Base-by-base conservation (phyloP, 306 rosid species). In the Styphnolobium japonicum region DNA sequence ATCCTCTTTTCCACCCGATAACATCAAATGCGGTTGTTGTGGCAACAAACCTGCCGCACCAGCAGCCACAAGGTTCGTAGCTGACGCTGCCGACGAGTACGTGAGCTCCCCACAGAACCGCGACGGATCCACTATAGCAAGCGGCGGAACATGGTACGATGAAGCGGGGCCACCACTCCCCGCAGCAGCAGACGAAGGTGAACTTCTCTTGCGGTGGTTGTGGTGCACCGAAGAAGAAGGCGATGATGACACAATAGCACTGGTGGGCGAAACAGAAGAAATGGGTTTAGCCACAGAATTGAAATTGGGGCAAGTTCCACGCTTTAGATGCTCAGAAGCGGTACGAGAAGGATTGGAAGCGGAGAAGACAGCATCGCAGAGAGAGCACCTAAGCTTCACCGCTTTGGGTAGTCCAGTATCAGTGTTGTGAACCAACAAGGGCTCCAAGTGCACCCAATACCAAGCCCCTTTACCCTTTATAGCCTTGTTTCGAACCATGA, bases 381-480 rank as follows among this genome's bases (percentile, higher is more conserved):
- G 21, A 18, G 85, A 77, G 71, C 96, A 91, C 23, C 91, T 79
- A 49, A 91, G 96, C 80, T 91, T 91, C 21, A 91, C 96, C 40
- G 96, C 93, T 29, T 91, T 89, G 18, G 96, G 93, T 3, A 87
- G 48, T 0, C 91, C 93, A 3, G 90, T 87, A 36, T 91, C 96
- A 51, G 87, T 4, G 83, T 87, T 75, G 36, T 80, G 88, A 39
- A 87, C 83, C 75, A 91, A 82, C 23, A 91, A 25, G 70, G 96
- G 96, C 80, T 91, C 96, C 34, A 91, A 66, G 88, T 89, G 96
- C 12, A 82, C 86, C 96, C 96, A 91, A 68, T 91, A 91, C 96
- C 96, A 91, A 48, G 96, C 96, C 6, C 96, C 96, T 79, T 91
- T 91, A 0, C 96, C 96, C 80, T 87, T 91, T 67, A 91, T 86